Evolutionary conservation across 441 rosid genomes (phyloP).

Genomic region (Jatropha podagrica): DNA sequence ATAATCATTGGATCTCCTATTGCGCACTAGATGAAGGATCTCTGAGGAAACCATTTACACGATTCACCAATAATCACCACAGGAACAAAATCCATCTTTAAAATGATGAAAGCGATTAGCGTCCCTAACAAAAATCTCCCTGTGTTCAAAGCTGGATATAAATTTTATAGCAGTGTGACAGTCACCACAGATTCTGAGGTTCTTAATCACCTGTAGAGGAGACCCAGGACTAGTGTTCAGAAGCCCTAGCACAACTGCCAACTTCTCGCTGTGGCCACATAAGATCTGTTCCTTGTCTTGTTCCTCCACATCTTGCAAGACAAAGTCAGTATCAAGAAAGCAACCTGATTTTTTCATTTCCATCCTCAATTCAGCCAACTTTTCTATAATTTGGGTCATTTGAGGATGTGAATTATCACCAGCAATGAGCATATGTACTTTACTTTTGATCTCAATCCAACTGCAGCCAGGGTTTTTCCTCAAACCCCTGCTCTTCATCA

Average conservation of each 20-base stretch:
- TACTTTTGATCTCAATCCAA: constrained; percentile 35
- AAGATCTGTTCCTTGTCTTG: constrained; percentile 63
- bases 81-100: constrained; percentile 58
- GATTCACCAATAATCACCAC: constrained; percentile 51
- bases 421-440: constrained; percentile 26
- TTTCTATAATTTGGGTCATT: constrained; percentile 12
- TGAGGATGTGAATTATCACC: constrained; percentile 11
- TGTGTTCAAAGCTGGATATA: constrained; percentile 11
- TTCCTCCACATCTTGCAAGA: constrained; percentile 65
- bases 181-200: constrained; percentile 21
- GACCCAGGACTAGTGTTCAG: constrained; percentile 14
- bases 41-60: not conserved
- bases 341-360: constrained; percentile 17
- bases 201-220: constrained; percentile 16
- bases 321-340: constrained; percentile 49
- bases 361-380: not conserved
- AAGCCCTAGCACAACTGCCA: constrained; percentile 17
- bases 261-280: constrained; percentile 51
- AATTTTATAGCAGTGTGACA: constrained; percentile 22
- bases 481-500: not conserved
- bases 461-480: constrained; percentile 18
- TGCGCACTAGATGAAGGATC: constrained; percentile 3
- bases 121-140: constrained; percentile 25
- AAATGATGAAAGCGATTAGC: constrained; percentile 22
- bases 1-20: not conserved